Conservation (phyloP, 495 filamentous ascomycete species). For the Penicillium lividum region DNA sequence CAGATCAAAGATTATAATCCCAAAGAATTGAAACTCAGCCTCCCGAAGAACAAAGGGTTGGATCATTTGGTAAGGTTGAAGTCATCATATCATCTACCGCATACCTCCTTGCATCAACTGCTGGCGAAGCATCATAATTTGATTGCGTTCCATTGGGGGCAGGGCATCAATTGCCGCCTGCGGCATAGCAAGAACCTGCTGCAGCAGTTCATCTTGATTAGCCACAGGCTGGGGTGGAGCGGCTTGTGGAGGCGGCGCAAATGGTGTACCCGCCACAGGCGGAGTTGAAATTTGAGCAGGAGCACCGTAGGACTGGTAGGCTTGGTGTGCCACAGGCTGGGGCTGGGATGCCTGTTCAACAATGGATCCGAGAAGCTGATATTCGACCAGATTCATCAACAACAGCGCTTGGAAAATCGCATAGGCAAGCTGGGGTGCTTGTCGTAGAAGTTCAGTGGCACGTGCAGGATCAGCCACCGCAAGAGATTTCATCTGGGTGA, state of each 20-base stretch:
- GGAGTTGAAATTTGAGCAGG: slow-evolving; percentile 55
- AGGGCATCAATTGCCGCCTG: slow-evolving; percentile 74
- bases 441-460: slow-evolving; percentile 81
- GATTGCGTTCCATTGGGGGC: slow-evolving; percentile 67
- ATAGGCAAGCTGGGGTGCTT: slow-evolving; percentile 91
- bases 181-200: slow-evolving; percentile 73
- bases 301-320: slow-evolving; percentile 37
- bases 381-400: slow-evolving; percentile 88
- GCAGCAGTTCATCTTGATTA: slow-evolving; percentile 66
- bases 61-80: neutral
- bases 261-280: slow-evolving; percentile 59
- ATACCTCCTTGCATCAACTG: slow-evolving; percentile 52
- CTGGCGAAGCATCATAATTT: slow-evolving; percentile 71
- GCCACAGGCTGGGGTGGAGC: slow-evolving; percentile 46
- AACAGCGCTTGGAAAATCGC: slow-evolving; percentile 95
- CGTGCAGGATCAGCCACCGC: slow-evolving; percentile 76
- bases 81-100: slow-evolving; percentile 28
- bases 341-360: slow-evolving; percentile 55
- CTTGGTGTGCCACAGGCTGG: slow-evolving; percentile 35
- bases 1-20: slow-evolving; percentile 6
- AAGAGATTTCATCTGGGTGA: slow-evolving; percentile 91
- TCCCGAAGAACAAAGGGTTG: neutral
- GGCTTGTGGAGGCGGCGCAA: slow-evolving; percentile 45
- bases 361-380: slow-evolving; percentile 54
- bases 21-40: neutral